A percentile compares a stretch with the other conserved stretches of the same genome.
These are phyloP conservation scores for Sinapis alba DNA, from an alignment of 441 rosid species.

Conservation along the genomic window DNA sequence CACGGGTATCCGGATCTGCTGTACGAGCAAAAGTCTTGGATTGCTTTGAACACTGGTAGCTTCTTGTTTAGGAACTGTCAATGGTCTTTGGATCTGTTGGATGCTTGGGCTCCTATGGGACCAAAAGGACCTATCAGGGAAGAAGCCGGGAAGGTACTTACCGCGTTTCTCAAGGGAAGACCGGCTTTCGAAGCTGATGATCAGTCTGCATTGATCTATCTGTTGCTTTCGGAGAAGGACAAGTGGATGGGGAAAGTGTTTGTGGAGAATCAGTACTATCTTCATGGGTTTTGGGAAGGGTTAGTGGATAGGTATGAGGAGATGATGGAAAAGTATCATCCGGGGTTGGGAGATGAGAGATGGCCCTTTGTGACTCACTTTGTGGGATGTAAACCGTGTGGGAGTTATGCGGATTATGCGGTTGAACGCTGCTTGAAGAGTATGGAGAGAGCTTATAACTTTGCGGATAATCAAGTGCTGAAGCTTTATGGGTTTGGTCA, in stretches of 20 bases:
- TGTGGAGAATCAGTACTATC: conserved; percentile 79
- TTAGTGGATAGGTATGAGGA: conserved; percentile 89
- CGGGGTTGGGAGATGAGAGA: conserved; percentile 87
- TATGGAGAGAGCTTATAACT: conserved; percentile 93
- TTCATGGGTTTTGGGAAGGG: conserved; percentile 93
- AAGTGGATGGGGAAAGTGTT: conserved; percentile 85
- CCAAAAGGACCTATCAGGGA: conserved; percentile 80
- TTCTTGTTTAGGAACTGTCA: conserved; percentile 85
- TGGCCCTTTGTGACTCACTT: conserved; percentile 96
- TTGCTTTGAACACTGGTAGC: conserved; percentile 88
- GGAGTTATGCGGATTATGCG: conserved; percentile 90
- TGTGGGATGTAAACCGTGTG: conserved; percentile 94
- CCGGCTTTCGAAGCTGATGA: conserved; percentile 94
- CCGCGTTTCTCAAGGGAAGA: conserved; percentile 79
- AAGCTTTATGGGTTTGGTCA: conserved; percentile 63
- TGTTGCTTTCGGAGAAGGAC: conserved; percentile 71
- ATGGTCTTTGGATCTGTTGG: conserved; percentile 87
- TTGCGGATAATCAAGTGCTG: conserved; percentile 90
- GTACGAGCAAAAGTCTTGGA: conserved; percentile 83
- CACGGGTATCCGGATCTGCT: conserved; percentile 85
- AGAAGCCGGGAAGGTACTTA: conserved; percentile 82
- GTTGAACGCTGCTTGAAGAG: conserved; percentile 78
- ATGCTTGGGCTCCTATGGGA: conserved; percentile 94
- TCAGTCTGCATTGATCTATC: conserved; percentile 87
- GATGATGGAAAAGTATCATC: conserved; percentile 89